Percentiles rank a stretch among this genome's conserved stretches.
phyloP scores from a whole-genome alignment of 1,139 yeast genomes.

The Debaryomycetaceae sp. region DNA sequence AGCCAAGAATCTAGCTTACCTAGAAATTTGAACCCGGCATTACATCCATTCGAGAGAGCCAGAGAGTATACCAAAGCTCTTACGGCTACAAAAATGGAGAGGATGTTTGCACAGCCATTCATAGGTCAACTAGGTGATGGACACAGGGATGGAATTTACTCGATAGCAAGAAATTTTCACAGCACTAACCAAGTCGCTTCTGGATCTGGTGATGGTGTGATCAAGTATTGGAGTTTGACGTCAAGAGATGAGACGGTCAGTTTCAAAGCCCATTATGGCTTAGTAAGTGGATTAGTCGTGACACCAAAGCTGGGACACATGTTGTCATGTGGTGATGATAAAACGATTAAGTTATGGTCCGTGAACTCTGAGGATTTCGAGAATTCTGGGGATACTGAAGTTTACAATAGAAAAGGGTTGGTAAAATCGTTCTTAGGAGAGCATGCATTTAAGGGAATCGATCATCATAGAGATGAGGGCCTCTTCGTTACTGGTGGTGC shows the following conservation, averaged over 20 bases:
- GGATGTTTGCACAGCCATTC: conserved; percentile 98
- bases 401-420: conserved; percentile 46
- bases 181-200: conserved; percentile 76
- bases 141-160: conserved; percentile 93
- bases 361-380: conserved; percentile 42
- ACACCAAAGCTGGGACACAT: conserved; percentile 61
- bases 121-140: conserved; percentile 94
- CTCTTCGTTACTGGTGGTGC: conserved; percentile 93
- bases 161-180: conserved; percentile 74
- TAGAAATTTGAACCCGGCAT: conserved; percentile 86
- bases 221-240: conserved; percentile 87
- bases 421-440: conserved; percentile 79
- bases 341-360: conserved; percentile 83
- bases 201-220: conserved; percentile 92
- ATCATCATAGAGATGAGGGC: conserved; percentile 74
- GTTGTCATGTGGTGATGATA: conserved; percentile 89
- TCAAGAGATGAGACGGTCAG: conserved; percentile 71
- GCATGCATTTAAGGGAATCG: conserved; percentile 80
- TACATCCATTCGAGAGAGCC: conserved; percentile 96
- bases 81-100: conserved; percentile 90
- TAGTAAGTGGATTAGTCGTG: conserved; percentile 83
- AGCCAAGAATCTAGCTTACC: conserved; percentile 86
- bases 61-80: conserved; percentile 93
- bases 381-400: conserved; percentile 29
- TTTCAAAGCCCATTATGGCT: conserved; percentile 87